Evolutionary conservation across 106 monocot species (phyloP).

Genomic region (Gastrodia elata): DNA sequence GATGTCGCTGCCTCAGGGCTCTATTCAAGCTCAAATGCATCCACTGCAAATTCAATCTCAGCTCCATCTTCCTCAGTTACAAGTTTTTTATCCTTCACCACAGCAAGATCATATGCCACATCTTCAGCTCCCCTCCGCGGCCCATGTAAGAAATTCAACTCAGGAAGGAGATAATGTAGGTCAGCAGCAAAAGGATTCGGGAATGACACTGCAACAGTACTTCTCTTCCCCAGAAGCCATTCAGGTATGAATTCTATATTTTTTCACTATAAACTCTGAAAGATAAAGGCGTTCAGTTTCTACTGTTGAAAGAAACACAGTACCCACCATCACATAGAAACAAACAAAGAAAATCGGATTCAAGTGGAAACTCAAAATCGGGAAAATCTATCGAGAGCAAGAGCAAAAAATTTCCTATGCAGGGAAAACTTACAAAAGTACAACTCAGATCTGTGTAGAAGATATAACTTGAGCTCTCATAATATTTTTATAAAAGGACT

Average conservation of each 20-base stretch:
- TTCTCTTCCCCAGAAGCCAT: conserved; percentile 95
- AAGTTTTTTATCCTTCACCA: conserved; percentile 54
- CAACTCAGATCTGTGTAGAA: no score
- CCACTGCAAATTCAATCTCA: conserved; percentile 54
- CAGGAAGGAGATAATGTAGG: conserved; percentile 20
- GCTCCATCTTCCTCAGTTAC: conserved; percentile 60
- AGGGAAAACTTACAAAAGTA: no score
- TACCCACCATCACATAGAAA: no score
- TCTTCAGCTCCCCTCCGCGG: conserved; percentile 25
- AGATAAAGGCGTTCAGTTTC: not conserved
- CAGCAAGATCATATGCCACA: conserved; percentile 40
- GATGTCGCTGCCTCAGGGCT: conserved; percentile 33
- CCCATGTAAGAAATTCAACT: conserved; percentile 20
- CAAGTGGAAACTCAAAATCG: no score
- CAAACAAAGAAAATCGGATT: no score
- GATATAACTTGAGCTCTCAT: not conserved
- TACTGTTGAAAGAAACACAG: no score
- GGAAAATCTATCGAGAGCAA: no score
- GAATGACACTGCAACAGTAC: conserved; percentile 64
- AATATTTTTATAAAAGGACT: no score
- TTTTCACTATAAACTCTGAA: not conserved
- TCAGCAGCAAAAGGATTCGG: conserved; percentile 59
- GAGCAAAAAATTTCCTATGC: no score
- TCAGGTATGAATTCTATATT: conserved; percentile 45
- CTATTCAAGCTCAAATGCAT: conserved; percentile 51